These are phyloP conservation scores for Fusarium gaditjirri DNA, from an alignment of 2,329 filamentous ascomycete genomes.

Conservation along the genomic window DNA sequence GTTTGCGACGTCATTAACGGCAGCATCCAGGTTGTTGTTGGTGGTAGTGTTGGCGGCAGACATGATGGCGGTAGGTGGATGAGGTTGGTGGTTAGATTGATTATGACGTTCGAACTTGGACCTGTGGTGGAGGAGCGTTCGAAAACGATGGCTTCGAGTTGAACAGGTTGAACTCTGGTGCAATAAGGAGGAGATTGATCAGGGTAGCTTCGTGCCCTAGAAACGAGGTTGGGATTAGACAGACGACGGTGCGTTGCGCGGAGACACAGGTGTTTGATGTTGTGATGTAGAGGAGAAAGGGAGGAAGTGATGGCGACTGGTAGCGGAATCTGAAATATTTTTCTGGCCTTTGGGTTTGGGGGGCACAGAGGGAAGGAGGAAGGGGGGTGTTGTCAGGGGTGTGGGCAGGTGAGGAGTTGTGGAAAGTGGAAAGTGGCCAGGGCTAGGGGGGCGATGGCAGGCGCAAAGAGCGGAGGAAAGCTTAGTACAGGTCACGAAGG, in stretches of 20 bases:
- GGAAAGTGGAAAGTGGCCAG: constrained; percentile 45
- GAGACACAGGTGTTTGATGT: constrained; percentile 58
- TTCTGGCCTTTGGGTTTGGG: constrained; percentile 45
- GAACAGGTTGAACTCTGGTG: constrained; percentile 73
- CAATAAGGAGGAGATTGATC: constrained; percentile 66
- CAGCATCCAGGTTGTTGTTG: constrained; percentile 62
- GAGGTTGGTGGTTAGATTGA: constrained; percentile 56
- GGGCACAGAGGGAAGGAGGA: constrained; percentile 38
- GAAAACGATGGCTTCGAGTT: constrained; percentile 53
- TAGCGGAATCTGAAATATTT: constrained; percentile 56
- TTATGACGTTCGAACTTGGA: constrained; percentile 58
- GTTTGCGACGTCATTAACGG: constrained; percentile 81
- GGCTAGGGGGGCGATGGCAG: constrained; percentile 38
- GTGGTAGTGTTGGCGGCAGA: constrained; percentile 66
- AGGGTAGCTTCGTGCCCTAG: constrained; percentile 96
- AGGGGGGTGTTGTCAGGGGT: constrained; percentile 42
- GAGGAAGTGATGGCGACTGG: constrained; percentile 42
- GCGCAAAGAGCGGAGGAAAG: constrained; percentile 31
- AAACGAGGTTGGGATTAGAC: constrained; percentile 58
- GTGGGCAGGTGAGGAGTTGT: constrained; percentile 40
- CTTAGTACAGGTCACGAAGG: constrained; percentile 32
- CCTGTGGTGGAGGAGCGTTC: constrained; percentile 57
- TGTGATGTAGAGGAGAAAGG: constrained; percentile 55
- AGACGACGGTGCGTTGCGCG: constrained; percentile 60
- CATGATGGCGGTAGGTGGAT: constrained; percentile 73